Evolutionary conservation across 1,284 basidiomycete species (phyloP).

Genomic region (Boletellus deceptivus): DNA sequence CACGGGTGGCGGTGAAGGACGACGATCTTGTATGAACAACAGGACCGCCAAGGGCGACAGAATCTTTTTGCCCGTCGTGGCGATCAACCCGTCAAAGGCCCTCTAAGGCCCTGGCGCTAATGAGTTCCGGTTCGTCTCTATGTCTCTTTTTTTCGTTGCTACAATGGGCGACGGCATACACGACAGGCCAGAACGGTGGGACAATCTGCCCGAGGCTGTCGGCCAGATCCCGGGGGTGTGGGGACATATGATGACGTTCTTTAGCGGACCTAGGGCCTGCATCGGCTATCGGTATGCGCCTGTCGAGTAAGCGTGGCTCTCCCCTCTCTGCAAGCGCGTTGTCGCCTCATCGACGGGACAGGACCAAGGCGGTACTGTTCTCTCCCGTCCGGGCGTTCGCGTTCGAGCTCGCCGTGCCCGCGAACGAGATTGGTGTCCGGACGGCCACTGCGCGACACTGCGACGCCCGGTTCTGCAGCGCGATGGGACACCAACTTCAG

Average conservation of each 20-base stretch:
- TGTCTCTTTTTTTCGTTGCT: neutral
- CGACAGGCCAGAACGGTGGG: slow-evolving; percentile 59
- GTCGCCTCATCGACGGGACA: too few species aligned
- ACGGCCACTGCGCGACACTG: neutral
- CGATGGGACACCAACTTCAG: neutral
- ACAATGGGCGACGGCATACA: neutral
- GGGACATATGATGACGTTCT: slow-evolving; percentile 58
- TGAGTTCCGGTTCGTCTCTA: slow-evolving; percentile 27
- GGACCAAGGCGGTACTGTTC: too few species aligned
- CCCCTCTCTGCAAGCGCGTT: too few species aligned
- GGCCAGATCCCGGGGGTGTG: slow-evolving; percentile 55
- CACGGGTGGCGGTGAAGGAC: slow-evolving; percentile 54
- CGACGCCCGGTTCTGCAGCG: neutral
- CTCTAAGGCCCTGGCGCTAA: slow-evolving; percentile 49
- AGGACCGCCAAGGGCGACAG: slow-evolving; percentile 41
- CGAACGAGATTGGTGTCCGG: neutral
- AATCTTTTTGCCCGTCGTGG: slow-evolving; percentile 40
- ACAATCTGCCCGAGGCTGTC: slow-evolving; percentile 44
- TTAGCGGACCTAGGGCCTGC: slow-evolving; percentile 59
- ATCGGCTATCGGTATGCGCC: too few species aligned
- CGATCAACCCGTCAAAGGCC: slow-evolving; percentile 39
- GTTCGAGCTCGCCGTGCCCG: too few species aligned
- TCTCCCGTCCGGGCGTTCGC: too few species aligned
- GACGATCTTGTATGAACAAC: slow-evolving; percentile 17
- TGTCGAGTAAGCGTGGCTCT: too few species aligned